These are phyloP conservation scores for Fraxinus cuspidata DNA, from an alignment of 257 asterid species.

Conservation along the genomic window DNA sequence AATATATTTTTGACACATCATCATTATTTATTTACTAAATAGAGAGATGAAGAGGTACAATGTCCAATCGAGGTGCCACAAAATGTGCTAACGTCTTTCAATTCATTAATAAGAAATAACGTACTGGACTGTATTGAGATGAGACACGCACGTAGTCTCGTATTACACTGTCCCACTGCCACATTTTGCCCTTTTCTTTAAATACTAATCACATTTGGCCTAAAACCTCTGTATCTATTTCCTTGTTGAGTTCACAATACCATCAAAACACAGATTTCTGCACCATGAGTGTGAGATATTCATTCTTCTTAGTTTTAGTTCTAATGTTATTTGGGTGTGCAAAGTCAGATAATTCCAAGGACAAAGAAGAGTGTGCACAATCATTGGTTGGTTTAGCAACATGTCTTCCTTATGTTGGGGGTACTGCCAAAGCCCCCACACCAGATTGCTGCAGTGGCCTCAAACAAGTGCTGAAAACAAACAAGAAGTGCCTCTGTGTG, in stretches of 20 bases:
- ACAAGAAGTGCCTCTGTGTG: constrained; percentile 67
- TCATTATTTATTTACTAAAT: too few species aligned
- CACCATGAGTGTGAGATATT: constrained; percentile 3
- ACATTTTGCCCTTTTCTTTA: not conserved
- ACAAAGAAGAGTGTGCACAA: constrained; percentile 60
- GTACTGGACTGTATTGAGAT: too few species aligned
- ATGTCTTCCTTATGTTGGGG: constrained; percentile 73
- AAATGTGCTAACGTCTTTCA: too few species aligned
- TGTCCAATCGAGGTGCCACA: too few species aligned
- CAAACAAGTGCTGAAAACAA: constrained; percentile 50
- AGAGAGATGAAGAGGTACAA: too few species aligned
- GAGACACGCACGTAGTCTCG: too few species aligned
- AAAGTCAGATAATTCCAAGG: constrained; percentile 48
- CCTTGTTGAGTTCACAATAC: not conserved
- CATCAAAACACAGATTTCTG: constrained; percentile 1
- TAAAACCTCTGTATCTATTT: too few species aligned
- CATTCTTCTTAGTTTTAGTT: constrained; percentile 21
- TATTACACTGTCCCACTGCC: not conserved
- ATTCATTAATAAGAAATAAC: too few species aligned
- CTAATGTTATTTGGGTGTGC: constrained; percentile 25
- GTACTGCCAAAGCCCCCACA: constrained; percentile 64
- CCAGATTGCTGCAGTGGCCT: constrained; percentile 78
- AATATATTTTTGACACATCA: not conserved
- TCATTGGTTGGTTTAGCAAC: constrained; percentile 63
- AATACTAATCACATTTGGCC: not conserved